phyloP scores from a whole-genome alignment of 1,139 yeast species.

The Petasospora fabianii region DNA sequence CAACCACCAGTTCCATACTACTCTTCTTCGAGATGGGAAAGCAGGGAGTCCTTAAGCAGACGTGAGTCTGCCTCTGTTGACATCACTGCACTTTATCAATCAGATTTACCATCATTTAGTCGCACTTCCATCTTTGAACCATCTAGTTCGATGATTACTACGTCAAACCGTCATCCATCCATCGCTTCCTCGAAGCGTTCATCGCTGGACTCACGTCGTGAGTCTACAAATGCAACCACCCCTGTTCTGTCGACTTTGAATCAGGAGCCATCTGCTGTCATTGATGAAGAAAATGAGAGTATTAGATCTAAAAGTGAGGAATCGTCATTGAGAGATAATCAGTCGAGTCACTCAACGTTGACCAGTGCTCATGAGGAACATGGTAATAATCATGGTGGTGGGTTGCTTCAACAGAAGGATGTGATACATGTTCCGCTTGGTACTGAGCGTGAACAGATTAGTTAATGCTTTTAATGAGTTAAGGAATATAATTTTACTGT shows the following conservation, averaged over 20 bases:
- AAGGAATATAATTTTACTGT: too few species aligned
- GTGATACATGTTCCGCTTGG: neutral
- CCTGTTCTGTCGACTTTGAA: slow-evolving; percentile 8
- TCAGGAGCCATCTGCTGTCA: slow-evolving; percentile 1
- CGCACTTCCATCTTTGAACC: slow-evolving; percentile 9
- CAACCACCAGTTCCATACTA: slow-evolving; percentile 1
- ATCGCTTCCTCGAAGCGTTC: slow-evolving; percentile 4
- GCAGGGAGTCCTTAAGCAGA: slow-evolving; percentile 23
- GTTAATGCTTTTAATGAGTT: too few species aligned
- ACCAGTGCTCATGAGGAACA: slow-evolving; percentile 5
- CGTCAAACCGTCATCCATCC: slow-evolving; percentile 1
- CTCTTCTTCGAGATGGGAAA: slow-evolving; percentile 16
- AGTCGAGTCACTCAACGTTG: slow-evolving; percentile 9
- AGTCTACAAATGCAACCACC: slow-evolving; percentile 1
- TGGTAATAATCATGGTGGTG: too few species aligned
- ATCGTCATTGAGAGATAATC: slow-evolving; percentile 6
- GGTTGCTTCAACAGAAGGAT: neutral
- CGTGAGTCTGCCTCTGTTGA: slow-evolving; percentile 26
- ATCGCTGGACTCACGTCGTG: slow-evolving; percentile 6
- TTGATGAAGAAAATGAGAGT: slow-evolving; percentile 11
- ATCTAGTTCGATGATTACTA: too few species aligned
- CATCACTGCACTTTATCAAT: slow-evolving; percentile 24
- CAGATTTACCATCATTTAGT: slow-evolving; percentile 7
- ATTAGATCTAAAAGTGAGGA: slow-evolving; percentile 8
- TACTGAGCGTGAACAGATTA: too few species aligned